Evolutionary conservation across 169 alveolate species (phyloP), one percentile per base, ranked within the genome.

Genomic region (Cryptosporidium sp.): DNA sequence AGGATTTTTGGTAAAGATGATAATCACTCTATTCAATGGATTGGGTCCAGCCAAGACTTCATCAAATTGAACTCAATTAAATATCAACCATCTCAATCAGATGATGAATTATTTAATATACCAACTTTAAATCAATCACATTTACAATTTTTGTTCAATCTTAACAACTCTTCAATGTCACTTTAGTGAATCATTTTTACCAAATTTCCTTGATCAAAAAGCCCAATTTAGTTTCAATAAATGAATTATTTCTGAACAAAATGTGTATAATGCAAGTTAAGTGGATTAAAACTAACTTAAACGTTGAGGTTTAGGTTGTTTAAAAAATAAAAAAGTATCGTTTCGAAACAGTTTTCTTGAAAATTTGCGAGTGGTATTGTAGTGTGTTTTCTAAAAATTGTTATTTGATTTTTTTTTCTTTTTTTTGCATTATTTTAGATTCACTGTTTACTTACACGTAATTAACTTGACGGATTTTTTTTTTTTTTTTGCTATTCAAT

Each of bases 1-100:
- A 80, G 89, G 65, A 80, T 80, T 26, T 80, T 80, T 35, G 89
- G 89, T 9, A 80, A 80, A 31, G 89, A 80, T 44, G 89, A 80
- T 48, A 80, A 80, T 65, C 89, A 80, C 44, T 80, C 89, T 45
- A 80, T 80, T 80, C 89, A 80, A 56, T 80, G 89, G 89, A 80
- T 80, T 80, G 89, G 89, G 33, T 60, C 80, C 16, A 42, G 62
- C 39, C 89, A 80, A 48, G 89, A 80, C 45, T 80, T 80, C 42
- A 45, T 80, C 51, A 80, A 80, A 45, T 70, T 80, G 44, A 62
- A 67, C 39, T 80, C 80, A 4, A 80, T 80, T 26, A 80, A 62
- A 62, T 80, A 37, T 62, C 80, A 62, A n/a, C 89, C 89, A 21
- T 35, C 89, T 42, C 89, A 80, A 29, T 60, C 89, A 21, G 89